Evolutionary conservation across 257 asterid genomes (phyloP), one percentile per base, ranked within the genome.

Genomic region (Datura wrightii): DNA sequence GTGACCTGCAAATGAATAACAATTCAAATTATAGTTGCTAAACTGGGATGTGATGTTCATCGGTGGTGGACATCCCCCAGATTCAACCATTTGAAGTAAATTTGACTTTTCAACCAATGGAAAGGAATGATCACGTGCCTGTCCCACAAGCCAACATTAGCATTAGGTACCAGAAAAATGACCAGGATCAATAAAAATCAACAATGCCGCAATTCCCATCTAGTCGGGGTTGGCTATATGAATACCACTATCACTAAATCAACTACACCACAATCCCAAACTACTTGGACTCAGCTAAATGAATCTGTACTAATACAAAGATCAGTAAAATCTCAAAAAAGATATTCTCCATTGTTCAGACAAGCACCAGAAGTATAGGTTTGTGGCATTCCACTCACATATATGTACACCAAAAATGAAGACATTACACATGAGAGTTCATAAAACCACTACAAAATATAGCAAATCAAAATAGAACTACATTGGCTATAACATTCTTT

Each of bases 1-100:
- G 80, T 87, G 90, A 88, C 87, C 91, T 79, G 93, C 90, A 90
- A 90, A 88, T 83, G 93, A 88, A 91, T 86, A 85, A 63, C 93
- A 87, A 83, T 85, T 90, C 19, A 92, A 84, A 69, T 85, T 84
- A 88, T 85, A 90, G 87, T 71, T 85, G 87, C 85, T 65, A 85
- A 86, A 84, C 53, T 87, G 91, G 79, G 89, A 82, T 87, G 88
- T 84, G 74, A 86, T 82, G 79, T 83, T 88, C 87, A 87, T 60
- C 79, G 90, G 79, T 80, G 90, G 86, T 58, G 87, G 90, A 69
- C 76, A 87, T 87, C 91, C 94, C 82, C 89, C 94, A 36, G 90
- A 81, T 84, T 87, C 87, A 87, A 82, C 90, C 83, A 83, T 85
- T 87, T 87, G 92, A 87, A 31, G 82, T 78, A 78, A 52, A 78